Conservation (phyloP, 768 basidiomycete genomes). For the Macrolepiota dolichaula region DNA sequence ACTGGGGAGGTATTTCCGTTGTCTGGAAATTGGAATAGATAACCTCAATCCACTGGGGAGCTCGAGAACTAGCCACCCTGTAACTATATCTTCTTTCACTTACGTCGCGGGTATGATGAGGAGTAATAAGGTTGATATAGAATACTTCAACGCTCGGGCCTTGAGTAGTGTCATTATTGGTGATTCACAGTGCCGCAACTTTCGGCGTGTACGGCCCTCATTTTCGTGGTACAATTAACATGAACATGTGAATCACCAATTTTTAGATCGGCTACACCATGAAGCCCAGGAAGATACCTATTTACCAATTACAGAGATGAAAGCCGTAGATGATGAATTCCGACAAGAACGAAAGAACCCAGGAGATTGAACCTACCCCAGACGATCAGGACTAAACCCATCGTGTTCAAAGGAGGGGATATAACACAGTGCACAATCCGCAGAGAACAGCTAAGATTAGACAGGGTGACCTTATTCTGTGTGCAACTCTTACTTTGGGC, state of each 20-base stretch:
- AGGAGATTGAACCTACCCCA: neutral
- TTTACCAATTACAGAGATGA: neutral
- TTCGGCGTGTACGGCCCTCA: neutral
- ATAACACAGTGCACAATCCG: conserved; percentile 13
- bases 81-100: no score
- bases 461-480: conserved; percentile 9
- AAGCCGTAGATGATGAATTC: neutral
- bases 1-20: neutral
- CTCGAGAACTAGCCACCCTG: no score
- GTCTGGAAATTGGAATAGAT: neutral
- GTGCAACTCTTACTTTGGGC: conserved; percentile 10
- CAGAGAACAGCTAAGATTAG: conserved; percentile 13
- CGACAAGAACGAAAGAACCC: neutral
- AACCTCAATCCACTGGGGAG: no score
- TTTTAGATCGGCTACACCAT: no score
- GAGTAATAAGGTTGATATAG: no score
- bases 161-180: neutral
- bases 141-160: no score
- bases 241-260: neutral
- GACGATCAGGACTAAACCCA: neutral
- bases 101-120: no score
- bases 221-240: neutral
- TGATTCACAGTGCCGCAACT: neutral
- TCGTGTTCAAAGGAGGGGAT: conserved; percentile 12
- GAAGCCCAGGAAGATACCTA: neutral